Evolutionary conservation across 1,139 yeast genomes (phyloP).

Genomic region (Suhomyces anneliseae): DNA sequence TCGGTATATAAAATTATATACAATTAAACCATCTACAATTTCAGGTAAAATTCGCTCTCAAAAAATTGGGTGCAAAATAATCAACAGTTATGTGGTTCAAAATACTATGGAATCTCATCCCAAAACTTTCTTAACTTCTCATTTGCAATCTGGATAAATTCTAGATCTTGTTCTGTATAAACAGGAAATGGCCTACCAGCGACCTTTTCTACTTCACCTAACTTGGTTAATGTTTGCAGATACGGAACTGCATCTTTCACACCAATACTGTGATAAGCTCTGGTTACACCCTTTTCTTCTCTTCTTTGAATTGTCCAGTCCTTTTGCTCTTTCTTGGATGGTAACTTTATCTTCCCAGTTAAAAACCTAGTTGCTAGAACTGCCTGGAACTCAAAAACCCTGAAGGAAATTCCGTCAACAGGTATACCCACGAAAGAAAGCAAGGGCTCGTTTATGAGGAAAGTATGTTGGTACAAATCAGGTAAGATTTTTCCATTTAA

Average conservation of each 20-base stretch:
- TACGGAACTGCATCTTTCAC: slow-evolving; percentile 22
- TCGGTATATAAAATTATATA: too few species aligned
- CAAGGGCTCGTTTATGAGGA: slow-evolving; percentile 37
- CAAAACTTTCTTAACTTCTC: slow-evolving; percentile 21
- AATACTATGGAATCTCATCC: slow-evolving; percentile 15
- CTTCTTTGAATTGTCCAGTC: slow-evolving; percentile 32
- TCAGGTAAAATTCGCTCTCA: too few species aligned
- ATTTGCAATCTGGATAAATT: slow-evolving; percentile 21
- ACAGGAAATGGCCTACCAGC: slow-evolving; percentile 38
- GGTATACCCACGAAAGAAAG: slow-evolving; percentile 43
- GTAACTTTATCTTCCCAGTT: slow-evolving; percentile 33
- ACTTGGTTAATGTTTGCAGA: slow-evolving; percentile 20
- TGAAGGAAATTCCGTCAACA: slow-evolving; percentile 37
- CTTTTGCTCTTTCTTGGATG: slow-evolving; percentile 28
- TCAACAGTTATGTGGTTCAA: not conserved
- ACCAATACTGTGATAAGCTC: slow-evolving; percentile 46
- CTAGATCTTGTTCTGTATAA: slow-evolving; percentile 27
- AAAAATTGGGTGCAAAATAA: not conserved
- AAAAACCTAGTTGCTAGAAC: slow-evolving; percentile 34
- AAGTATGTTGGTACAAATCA: slow-evolving; percentile 39
- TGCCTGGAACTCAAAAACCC: slow-evolving; percentile 47
- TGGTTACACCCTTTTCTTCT: slow-evolving; percentile 26
- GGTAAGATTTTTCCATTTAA: slow-evolving; percentile 32
- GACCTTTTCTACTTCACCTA: slow-evolving; percentile 30
- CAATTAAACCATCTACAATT: too few species aligned